Conservation (phyloP, 2,329 filamentous ascomycete genomes). For the Atkinsonella hypoxylon region DNA sequence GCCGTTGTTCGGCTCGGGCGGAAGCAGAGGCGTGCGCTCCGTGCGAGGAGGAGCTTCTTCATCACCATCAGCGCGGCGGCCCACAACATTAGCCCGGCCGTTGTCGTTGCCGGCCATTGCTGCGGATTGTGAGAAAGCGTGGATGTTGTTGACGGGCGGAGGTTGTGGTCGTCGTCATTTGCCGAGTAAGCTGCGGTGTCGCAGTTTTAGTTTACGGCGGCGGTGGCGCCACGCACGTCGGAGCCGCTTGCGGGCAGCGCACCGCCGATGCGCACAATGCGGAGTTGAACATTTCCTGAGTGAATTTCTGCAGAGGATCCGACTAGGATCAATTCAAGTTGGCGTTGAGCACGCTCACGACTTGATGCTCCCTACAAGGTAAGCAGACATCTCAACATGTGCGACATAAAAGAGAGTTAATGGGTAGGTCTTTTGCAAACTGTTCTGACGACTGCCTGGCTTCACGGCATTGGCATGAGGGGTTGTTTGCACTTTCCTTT, state of each 20-base stretch:
- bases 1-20: not conserved
- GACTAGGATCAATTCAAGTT: too few species aligned
- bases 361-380: too few species aligned
- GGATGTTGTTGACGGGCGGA: not conserved
- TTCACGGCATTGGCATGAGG: not conserved
- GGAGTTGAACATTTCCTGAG: too few species aligned
- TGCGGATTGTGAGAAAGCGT: not conserved
- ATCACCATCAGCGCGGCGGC: not conserved
- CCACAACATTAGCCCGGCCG: not conserved
- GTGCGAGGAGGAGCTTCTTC: not conserved
- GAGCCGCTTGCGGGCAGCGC: too few species aligned
- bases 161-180: not conserved
- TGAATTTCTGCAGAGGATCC: too few species aligned
- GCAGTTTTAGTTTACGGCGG: not conserved
- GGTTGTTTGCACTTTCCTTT: not conserved
- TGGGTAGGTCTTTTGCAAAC: accelerated
- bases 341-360: too few species aligned
- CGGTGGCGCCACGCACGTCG: too few species aligned
- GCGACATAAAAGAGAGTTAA: accelerated
- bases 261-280: too few species aligned
- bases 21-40: conserved; percentile 7
- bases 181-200: not conserved
- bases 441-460: conserved; percentile 6
- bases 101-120: not conserved
- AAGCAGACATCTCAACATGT: too few species aligned